Conservation (phyloP, 768 basidiomycete species). For the Boletus subcaerulescens region DNA sequence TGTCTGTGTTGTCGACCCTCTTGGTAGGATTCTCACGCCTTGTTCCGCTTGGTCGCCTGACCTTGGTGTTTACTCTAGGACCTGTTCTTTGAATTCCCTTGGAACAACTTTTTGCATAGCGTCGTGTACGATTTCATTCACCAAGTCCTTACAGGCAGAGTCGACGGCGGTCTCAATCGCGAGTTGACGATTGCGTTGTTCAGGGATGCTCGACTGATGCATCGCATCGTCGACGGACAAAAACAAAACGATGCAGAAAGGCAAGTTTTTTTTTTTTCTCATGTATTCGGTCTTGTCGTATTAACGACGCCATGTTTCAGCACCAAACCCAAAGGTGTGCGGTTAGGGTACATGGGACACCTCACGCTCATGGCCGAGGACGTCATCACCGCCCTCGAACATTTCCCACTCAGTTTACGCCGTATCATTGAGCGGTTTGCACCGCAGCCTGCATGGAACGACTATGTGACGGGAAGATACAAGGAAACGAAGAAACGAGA, state of each 20-base stretch:
- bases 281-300: background rate
- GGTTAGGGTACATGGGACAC: slow-evolving; percentile 96
- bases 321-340: slow-evolving; percentile 69
- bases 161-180: slow-evolving; percentile 80
- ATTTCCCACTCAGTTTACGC: slow-evolving; percentile 79
- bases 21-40: slow-evolving; percentile 47
- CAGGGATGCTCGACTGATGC: slow-evolving; percentile 78
- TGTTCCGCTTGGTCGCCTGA: slow-evolving; percentile 2
- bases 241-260: slow-evolving; percentile 71
- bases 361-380: slow-evolving; percentile 94
- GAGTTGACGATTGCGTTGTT: slow-evolving; percentile 83
- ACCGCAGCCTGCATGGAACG: slow-evolving; percentile 81
- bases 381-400: slow-evolving; percentile 83
- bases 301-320: slow-evolving; percentile 34
- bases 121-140: slow-evolving; percentile 95
- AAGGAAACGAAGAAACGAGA: slow-evolving; percentile 85
- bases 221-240: slow-evolving; percentile 86
- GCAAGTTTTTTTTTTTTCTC: slow-evolving; percentile 38
- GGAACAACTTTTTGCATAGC: slow-evolving; percentile 97
- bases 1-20: slow-evolving; percentile 69
- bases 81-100: slow-evolving; percentile 92
- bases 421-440: slow-evolving; percentile 61
- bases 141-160: slow-evolving; percentile 87
- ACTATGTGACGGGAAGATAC: slow-evolving; percentile 83
- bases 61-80: slow-evolving; percentile 47